These are phyloP conservation scores for Camellia japonica DNA, from an alignment of 148 eudicot genomes.

Conservation along the genomic window DNA sequence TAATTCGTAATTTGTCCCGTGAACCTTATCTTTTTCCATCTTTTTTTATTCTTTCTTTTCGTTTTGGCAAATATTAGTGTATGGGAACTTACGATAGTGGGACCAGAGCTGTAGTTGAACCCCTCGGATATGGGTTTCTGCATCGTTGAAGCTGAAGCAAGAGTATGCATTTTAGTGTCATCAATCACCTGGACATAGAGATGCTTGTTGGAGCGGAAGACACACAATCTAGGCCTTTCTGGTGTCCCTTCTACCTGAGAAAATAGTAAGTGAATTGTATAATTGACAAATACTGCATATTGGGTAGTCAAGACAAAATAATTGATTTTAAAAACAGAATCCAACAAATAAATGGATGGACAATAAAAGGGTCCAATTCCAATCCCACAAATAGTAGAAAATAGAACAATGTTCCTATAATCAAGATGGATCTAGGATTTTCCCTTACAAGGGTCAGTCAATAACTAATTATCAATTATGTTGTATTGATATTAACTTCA, in stretches of 20 bases:
- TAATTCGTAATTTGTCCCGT: background rate
- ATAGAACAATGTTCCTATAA: no score
- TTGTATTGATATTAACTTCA: no score
- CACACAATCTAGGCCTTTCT: conserved; percentile 87
- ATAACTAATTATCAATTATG: no score
- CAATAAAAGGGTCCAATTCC: no score
- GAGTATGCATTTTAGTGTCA: conserved; percentile 92
- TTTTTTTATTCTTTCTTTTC: no score
- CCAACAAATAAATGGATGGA: no score
- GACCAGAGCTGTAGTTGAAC: conserved; percentile 63
- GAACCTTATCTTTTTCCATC: background rate
- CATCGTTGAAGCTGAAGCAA: conserved; percentile 93
- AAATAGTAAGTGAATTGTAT: background rate
- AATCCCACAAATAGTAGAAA: no score
- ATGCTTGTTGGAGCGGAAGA: conserved; percentile 95
- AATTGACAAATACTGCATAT: background rate
- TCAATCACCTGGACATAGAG: conserved; percentile 90
- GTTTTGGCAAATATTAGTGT: background rate
- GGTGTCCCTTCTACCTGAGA: conserved; percentile 91
- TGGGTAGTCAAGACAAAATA: no score
- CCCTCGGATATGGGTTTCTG: conserved; percentile 82
- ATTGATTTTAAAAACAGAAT: no score
- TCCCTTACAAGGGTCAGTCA: no score
- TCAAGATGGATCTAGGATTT: no score
- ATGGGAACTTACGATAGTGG: conserved; percentile 66